A percentile compares a stretch with the other conserved stretches of the same genome.
Conservation (phyloP, 108 stramenopile species). For the Pelagomonas calceolata region DNA sequence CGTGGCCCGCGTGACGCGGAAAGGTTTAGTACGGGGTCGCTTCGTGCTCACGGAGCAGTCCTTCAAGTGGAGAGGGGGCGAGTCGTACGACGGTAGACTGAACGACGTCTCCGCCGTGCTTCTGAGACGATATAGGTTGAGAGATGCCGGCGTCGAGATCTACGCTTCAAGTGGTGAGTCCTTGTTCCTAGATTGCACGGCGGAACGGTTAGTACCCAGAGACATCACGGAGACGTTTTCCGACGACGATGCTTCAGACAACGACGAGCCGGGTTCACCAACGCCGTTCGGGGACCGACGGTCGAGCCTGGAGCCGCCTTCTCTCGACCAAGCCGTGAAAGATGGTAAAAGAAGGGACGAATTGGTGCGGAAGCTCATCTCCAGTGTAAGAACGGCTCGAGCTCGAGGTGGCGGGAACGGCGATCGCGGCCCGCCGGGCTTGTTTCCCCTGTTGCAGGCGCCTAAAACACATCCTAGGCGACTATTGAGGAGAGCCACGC, state of each 20-base stretch:
- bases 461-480: constrained; percentile 49
- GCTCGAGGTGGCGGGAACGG: constrained; percentile 65
- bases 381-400: constrained; percentile 69
- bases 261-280: constrained; percentile 33
- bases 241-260: no score
- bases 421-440: constrained; percentile 77
- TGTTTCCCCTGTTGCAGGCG: constrained; percentile 66
- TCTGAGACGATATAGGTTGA: constrained; percentile 74
- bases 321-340: constrained; percentile 82
- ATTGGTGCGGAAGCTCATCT: constrained; percentile 58
- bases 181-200: constrained; percentile 55
- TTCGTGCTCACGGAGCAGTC: no score
- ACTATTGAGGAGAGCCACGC: constrained; percentile 18
- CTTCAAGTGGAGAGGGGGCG: no score
- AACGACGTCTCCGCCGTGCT: constrained; percentile 34
- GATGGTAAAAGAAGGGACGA: constrained; percentile 76
- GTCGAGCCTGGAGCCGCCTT: no score
- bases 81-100: no score
- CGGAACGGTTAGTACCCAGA: no score
- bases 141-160: constrained; percentile 84
- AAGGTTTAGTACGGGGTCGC: no score
- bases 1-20: no score
- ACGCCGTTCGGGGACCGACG: no score
- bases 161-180: constrained; percentile 85
- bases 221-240: constrained; percentile 21